phyloP scores from a whole-genome alignment of 2,329 filamentous ascomycete species.

The Aspergillus aculeatus region DNA sequence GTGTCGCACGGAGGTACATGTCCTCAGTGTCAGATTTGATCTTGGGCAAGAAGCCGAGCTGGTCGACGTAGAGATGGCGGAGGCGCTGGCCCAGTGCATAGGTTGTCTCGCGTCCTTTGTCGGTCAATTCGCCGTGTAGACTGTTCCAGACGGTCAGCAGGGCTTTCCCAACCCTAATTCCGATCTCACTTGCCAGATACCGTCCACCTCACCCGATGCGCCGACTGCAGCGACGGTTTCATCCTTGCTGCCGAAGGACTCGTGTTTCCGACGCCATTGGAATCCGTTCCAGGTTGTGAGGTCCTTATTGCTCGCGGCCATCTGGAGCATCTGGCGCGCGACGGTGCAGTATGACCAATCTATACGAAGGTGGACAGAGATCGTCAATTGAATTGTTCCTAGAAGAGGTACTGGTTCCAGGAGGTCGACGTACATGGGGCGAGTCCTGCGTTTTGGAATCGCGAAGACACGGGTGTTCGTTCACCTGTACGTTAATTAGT shows the following conservation, averaged over 20 bases:
- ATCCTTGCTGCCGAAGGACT: conserved; percentile 73
- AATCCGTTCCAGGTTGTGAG: conserved; percentile 57
- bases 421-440: conserved; percentile 43
- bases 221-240: conserved; percentile 69
- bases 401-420: background rate
- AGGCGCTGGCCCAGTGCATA: conserved; percentile 67
- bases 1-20: conserved; percentile 72
- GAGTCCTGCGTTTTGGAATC: conserved; percentile 72
- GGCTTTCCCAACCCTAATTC: background rate
- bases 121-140: conserved; percentile 66
- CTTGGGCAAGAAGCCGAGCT: conserved; percentile 68
- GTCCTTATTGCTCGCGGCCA: conserved; percentile 56
- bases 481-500: conserved; percentile 49
- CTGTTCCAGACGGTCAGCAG: conserved; percentile 31
- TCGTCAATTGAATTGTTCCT: background rate
- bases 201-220: conserved; percentile 68
- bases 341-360: conserved; percentile 90
- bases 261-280: conserved; percentile 69
- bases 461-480: conserved; percentile 80
- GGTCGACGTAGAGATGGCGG: conserved; percentile 70
- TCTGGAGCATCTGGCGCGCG: conserved; percentile 67
- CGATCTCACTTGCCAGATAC: conserved; percentile 66
- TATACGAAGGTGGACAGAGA: conserved; percentile 22
- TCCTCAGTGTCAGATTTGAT: conserved; percentile 56
- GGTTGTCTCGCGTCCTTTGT: conserved; percentile 70